Evolutionary conservation across 1,139 yeast genomes (phyloP), one percentile per base, ranked within the genome.

Genomic region (Zygoascus hellenicus): DNA sequence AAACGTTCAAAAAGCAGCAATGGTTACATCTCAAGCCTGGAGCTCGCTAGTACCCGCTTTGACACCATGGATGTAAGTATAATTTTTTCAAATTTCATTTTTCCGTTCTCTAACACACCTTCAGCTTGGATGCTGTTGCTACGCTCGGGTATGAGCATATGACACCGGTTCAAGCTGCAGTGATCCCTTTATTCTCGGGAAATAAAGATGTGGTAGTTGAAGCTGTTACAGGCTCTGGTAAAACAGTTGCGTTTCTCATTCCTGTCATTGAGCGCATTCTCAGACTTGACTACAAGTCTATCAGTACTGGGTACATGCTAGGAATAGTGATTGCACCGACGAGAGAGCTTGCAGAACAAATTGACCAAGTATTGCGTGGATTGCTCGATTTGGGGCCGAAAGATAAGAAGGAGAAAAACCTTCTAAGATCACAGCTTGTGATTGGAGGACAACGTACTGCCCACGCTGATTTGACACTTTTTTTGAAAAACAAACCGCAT

Each of bases 121-220:
- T n/a, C 44, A 60, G 58, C 14, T 47, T 58, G 29, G 84, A 81
- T 2, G 95, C 96, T 2, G 74, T 90, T 28, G 67, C 69, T 15
- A 78, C 90, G 1, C 66, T 84, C 55, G 97, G 96, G 1, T 90
- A 78, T 61, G 76, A 78, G 2, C 68, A 78, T 13, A 89, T 92
- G 97, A 92, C 99, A 0, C 97, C 99, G 0, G 98, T 92, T 0
- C 99, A 92, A 63, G 98, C 98, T 0, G 80, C 97, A 0, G 84
- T 95, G 0, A 85, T 92, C 44, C 98, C 99, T 0, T 70, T 90
- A 47, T 78, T 94, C 56, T 68, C 84, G 41, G 83, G 83, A n/a
- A 85, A 90, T 59, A 92, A 92, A 61, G 98, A 92, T 67, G 97
- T 92, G 9, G 95, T 94, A 9, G 97, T 89, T 1, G 96, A 90